Base-by-base conservation (phyloP, 1,284 basidiomycete species). In the Trichosporon faecale region DNA sequence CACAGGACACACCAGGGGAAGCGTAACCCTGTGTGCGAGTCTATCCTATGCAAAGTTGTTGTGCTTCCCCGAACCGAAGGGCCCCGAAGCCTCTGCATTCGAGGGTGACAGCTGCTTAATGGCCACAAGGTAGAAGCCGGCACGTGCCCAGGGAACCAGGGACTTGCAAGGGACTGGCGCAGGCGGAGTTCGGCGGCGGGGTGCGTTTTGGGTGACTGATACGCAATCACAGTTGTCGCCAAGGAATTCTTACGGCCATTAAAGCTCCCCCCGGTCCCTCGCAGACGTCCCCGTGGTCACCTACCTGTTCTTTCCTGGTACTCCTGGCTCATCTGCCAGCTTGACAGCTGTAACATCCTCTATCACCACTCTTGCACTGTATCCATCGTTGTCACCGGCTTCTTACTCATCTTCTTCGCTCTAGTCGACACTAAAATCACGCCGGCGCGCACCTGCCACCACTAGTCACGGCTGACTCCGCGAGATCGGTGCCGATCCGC, bases 211-310 rank as follows among this genome's bases (percentile, higher is more conserved):
- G 18, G 49, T 52, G 49, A n/a, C 49, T 52, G 49, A 52, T 52
- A 52, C 21, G 49, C 49, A 52, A 52, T 52, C 21, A 52, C 49
- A 52, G 49, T 25, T 25, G 23, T 21, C 49, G 49, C 49, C 49
- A 52, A 52, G 49, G 49, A 52, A 52, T 52, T 52, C 49, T 52
- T 52, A 52, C 49, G 49, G 49, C 23, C 23, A 25, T 52, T 52
- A 52, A 52, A 52, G 49, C 49, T 23, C 44, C n/a, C n/a, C 9
- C 8, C 21, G 49, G 49, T 23, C 21, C n/a, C 18, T 52, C 49
- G 49, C 21, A 7, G 49, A 9, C n/a, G 49, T 25, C 49, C 23
- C 49, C n/a, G 49, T 52, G 49, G 16, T 7, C 18, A 52, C 49
- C 23, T 18, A 52, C 49, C 23, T 44, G 16, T 44, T 44, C 40